These are phyloP conservation scores for Phaffia australis DNA, from an alignment of 768 basidiomycete species.

Conservation along the genomic window DNA sequence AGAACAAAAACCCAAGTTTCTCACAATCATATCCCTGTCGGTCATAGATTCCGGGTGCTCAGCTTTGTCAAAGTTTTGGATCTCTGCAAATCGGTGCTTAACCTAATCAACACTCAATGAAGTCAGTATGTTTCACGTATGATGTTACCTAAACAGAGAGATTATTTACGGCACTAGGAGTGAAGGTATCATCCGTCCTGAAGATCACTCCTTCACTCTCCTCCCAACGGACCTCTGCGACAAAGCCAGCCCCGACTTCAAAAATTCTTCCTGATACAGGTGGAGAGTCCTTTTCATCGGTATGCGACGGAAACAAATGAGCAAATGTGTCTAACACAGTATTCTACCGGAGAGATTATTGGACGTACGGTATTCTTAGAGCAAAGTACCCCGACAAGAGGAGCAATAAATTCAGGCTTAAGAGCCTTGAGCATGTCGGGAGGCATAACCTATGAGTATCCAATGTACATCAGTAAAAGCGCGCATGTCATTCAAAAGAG, in stretches of 20 bases:
- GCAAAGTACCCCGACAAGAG: conserved; percentile 75
- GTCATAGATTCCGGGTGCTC: conserved; percentile 54
- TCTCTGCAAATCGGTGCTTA: conserved; percentile 67
- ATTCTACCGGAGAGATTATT: conserved; percentile 1
- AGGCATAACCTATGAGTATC: conserved; percentile 14
- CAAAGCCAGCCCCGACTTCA: conserved; percentile 84
- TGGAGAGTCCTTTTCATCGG: conserved; percentile 31
- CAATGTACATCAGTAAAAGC: too few species aligned
- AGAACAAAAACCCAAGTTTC: conserved; percentile 30
- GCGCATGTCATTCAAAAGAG: too few species aligned
- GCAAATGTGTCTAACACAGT: background rate
- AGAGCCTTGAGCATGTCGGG: conserved; percentile 27
- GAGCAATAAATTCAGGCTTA: conserved; percentile 83
- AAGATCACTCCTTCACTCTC: conserved; percentile 70
- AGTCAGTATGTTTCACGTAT: background rate
- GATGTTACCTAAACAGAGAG: background rate
- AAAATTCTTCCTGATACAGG: conserved; percentile 48
- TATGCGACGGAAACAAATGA: background rate
- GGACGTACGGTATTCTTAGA: conserved; percentile 64
- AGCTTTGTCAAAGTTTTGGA: conserved; percentile 63
- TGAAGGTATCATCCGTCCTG: conserved; percentile 80
- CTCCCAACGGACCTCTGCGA: conserved; percentile 89
- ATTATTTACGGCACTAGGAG: conserved; percentile 71
- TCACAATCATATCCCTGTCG: conserved; percentile 43
- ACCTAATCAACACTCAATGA: conserved; percentile 44